A percentile compares a stretch with the other conserved stretches of the same genome.
phyloP scores from a whole-genome alignment of 2,329 filamentous ascomycete genomes.

The Claviceps paspali region DNA sequence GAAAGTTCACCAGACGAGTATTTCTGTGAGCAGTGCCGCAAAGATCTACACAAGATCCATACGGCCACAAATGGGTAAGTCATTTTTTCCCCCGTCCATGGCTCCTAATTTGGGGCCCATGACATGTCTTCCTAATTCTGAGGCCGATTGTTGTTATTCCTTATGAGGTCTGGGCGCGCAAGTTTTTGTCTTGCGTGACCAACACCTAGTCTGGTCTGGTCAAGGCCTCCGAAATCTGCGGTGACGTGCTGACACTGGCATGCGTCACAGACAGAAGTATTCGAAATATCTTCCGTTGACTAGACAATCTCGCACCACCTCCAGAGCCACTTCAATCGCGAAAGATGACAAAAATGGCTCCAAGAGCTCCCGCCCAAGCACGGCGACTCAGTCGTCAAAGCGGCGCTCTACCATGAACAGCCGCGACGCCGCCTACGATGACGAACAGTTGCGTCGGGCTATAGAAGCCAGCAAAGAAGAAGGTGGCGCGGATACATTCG shows the following conservation, averaged over 20 bases:
- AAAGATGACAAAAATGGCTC: constrained; percentile 45
- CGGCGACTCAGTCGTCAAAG: constrained; percentile 49
- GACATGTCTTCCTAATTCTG: too few species aligned
- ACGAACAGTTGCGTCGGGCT: constrained; percentile 74
- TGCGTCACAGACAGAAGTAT: constrained; percentile 40
- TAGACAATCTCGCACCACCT: constrained; percentile 38
- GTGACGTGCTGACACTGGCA: constrained; percentile 21
- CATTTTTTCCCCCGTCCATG: neutral
- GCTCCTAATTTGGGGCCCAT: too few species aligned
- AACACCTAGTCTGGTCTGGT: too few species aligned
- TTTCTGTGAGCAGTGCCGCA: constrained; percentile 89
- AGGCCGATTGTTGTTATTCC: too few species aligned
- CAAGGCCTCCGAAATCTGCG: neutral
- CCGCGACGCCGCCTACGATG: constrained; percentile 84
- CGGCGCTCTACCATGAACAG: constrained; percentile 96
- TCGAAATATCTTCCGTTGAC: constrained; percentile 50
- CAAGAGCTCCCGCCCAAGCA: constrained; percentile 39
- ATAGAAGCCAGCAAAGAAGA: constrained; percentile 93
- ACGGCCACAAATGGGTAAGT: constrained; percentile 74
- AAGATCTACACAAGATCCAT: constrained; percentile 77
- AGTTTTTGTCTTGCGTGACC: too few species aligned
- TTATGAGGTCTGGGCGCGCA: too few species aligned
- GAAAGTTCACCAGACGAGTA: constrained; percentile 90
- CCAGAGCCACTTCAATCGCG: constrained; percentile 47
- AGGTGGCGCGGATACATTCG: constrained; percentile 31